Evolutionary conservation across 179 eudicot genomes (phyloP), one percentile per base, ranked within the genome.

Genomic region (Nepenthes alata): DNA sequence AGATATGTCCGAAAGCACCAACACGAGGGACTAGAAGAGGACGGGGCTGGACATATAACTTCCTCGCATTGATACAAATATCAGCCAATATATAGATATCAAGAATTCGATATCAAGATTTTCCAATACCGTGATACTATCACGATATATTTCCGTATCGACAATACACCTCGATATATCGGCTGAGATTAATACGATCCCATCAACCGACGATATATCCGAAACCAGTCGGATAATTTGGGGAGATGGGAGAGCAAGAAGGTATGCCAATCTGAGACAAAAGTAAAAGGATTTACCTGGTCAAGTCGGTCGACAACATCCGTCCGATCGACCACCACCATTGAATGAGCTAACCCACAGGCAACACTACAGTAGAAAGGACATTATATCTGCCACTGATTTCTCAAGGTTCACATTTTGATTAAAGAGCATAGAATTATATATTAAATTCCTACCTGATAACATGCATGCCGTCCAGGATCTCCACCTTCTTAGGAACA

Each of bases 381-480:
- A 49, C 34, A 57, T 36, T 2, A 58, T 56, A 48, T 60, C 59
- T 4, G 16, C 54, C 35, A 34, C 11, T 55, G 12, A 2, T 8
- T 25, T 2, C 5, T 58, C 47, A 5, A 6, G 12, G 4, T 56
- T 6, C 3, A 10, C 13, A 58, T 14, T 58, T 11, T 12, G 1
- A 11, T 13, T 3, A 37, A 39, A 13, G 16, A 37, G 11, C 48
- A 14, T 15, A 11, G 50, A 36, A 10, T 15, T 8, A 54, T 37
- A 11, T 11, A 59, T 4, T 39, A 53, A 70, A 55, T 11, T 72
- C 79, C 35, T 71, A 94, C 99, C 95, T 90, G 74, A 94, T 79
- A 56, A 94, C 96, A 75, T 94, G 99, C 99, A 94, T 87, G 78
- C 99, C 96, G 68, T 93, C 97, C 10, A 94, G 87, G 76, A 76